phyloP scores from a whole-genome alignment of 2,329 filamentous ascomycete species.

The Leptoxyphium fumago region DNA sequence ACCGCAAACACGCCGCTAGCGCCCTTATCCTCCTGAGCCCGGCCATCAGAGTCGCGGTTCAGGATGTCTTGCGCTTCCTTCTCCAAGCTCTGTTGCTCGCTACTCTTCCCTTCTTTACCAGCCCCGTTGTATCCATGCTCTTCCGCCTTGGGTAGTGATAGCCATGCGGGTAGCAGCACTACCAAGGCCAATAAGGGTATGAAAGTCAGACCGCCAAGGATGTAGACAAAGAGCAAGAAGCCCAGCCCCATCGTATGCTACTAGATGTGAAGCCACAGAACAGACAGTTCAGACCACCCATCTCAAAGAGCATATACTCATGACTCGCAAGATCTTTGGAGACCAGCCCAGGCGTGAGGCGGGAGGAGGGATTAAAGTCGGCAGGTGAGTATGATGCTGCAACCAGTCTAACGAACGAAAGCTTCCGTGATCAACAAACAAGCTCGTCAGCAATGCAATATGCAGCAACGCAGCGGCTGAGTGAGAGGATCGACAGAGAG shows the following conservation, averaged over 20 bases:
- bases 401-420: too few relatives aligned
- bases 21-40: neutral
- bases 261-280: neutral
- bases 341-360: too few relatives aligned
- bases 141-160: constrained; percentile 35
- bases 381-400: too few relatives aligned
- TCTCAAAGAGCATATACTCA: neutral
- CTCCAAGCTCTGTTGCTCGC: constrained; percentile 2
- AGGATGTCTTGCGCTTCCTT: constrained; percentile 2
- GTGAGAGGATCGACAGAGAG: too few relatives aligned
- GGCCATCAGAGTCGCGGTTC: neutral
- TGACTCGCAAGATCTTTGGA: neutral
- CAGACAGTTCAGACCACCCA: neutral
- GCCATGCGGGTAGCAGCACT: constrained; percentile 51
- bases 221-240: constrained; percentile 57
- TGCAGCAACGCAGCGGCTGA: too few relatives aligned
- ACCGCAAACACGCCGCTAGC: constrained; percentile 19
- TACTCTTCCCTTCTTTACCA: constrained; percentile 1
- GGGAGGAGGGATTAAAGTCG: too few relatives aligned
- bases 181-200: constrained; percentile 53
- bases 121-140: constrained; percentile 1
- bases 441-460: too few relatives aligned
- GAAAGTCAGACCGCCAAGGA: constrained; percentile 79
- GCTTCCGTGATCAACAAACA: too few relatives aligned
- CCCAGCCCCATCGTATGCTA: constrained; percentile 21